phyloP scores from a whole-genome alignment of 306 rosid species.

The Cicer yamashitae region DNA sequence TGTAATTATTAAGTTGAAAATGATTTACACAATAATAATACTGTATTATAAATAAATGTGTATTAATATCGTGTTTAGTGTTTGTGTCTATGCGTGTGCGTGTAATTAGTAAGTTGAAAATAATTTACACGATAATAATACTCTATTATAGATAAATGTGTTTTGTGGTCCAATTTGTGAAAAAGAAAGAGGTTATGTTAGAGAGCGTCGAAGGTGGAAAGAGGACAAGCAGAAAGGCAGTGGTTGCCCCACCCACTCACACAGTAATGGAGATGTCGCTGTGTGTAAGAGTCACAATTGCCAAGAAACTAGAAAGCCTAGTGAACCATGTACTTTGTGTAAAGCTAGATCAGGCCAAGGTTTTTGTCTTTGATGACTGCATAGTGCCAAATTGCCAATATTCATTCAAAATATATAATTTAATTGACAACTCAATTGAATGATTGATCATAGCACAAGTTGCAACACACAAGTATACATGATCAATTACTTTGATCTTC shows the following conservation, averaged over 20 bases:
- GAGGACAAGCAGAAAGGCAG: slow-evolving; percentile 32
- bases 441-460: slow-evolving; percentile 41
- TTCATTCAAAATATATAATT: slow-evolving; percentile 35
- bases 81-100: no score
- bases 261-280: slow-evolving; percentile 49
- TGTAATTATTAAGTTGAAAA: no score
- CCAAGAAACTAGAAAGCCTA: slow-evolving; percentile 46
- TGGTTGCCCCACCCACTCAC: slow-evolving; percentile 46
- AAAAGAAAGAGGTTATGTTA: slow-evolving; percentile 32
- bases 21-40: no score
- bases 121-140: no score
- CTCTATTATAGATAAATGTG: no score
- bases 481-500: slow-evolving; percentile 40
- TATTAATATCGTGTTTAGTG: no score
- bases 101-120: no score
- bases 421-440: slow-evolving; percentile 39
- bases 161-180: slow-evolving; percentile 50
- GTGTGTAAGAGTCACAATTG: slow-evolving; percentile 48
- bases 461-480: slow-evolving; percentile 36
- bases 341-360: slow-evolving; percentile 36
- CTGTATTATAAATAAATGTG: no score
- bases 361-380: slow-evolving; percentile 28
- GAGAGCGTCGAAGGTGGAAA: slow-evolving; percentile 38
- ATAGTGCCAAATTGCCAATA: slow-evolving; percentile 47
- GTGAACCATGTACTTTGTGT: slow-evolving; percentile 47